phyloP scores from a whole-genome alignment of 345 rosid species.

The Punica granatum region DNA sequence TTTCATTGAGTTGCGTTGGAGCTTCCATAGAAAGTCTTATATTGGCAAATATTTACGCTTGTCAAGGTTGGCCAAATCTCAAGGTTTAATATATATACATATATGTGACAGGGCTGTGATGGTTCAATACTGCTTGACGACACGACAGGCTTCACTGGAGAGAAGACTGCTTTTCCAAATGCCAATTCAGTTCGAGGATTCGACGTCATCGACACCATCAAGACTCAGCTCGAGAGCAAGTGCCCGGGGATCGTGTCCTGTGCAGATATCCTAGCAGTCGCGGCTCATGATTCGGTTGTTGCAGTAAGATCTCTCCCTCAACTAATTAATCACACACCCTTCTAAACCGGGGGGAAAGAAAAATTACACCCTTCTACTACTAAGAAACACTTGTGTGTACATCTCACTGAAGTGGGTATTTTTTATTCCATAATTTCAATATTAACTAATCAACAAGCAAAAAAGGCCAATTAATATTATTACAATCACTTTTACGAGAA shows the following conservation, averaged over 20 bases:
- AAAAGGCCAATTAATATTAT: no score
- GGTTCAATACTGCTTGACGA: constrained; percentile 19
- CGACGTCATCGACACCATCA: constrained; percentile 14
- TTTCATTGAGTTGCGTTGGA: no score
- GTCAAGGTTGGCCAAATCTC: background rate
- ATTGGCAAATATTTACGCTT: no score
- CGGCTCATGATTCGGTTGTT: constrained; percentile 16
- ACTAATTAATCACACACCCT: background rate
- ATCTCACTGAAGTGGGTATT: no score
- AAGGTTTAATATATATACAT: background rate
- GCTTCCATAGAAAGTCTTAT: no score
- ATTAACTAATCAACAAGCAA: no score
- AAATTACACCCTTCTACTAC: no score
- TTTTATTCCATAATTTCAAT: no score
- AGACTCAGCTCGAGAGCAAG: constrained; percentile 11
- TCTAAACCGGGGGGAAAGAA: background rate
- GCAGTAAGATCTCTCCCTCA: background rate
- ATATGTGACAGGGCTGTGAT: constrained; percentile 15
- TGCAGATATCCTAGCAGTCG: constrained; percentile 19
- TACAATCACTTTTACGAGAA: no score
- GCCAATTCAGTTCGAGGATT: constrained; percentile 16
- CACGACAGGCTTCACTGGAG: constrained; percentile 8
- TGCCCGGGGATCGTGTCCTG: constrained; percentile 24
- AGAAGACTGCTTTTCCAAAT: constrained; percentile 14
- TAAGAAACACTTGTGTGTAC: no score